Conservation (phyloP, 2,329 filamentous ascomycete species). For the Calonectria ilicicola region DNA sequence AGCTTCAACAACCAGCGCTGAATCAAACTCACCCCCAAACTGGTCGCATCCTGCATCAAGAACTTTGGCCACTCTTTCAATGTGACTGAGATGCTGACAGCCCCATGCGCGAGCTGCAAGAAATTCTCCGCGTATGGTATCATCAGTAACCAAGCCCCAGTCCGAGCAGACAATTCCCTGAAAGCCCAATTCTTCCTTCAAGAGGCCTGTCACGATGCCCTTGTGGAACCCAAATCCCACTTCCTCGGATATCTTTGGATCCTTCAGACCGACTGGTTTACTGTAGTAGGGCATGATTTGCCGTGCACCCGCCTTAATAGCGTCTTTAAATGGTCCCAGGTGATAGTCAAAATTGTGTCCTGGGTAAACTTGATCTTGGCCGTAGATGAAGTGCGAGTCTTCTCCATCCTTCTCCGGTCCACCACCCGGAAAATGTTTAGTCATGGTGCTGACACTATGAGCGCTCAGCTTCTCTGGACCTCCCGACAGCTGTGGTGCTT, state of each 20-base stretch:
- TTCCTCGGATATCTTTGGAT: slow-evolving; percentile 50
- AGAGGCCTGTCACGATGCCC: slow-evolving; percentile 60
- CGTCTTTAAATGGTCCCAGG: slow-evolving; percentile 60
- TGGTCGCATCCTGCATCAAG: slow-evolving; percentile 65
- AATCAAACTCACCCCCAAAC: slow-evolving; percentile 62
- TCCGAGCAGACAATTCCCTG: slow-evolving; percentile 64
- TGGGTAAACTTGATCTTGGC: slow-evolving; percentile 62
- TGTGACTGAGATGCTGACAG: slow-evolving; percentile 56
- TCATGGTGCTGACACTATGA: slow-evolving; percentile 58
- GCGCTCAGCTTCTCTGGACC: slow-evolving; percentile 49
- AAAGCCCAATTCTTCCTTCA: slow-evolving; percentile 61
- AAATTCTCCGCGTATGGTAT: slow-evolving; percentile 53
- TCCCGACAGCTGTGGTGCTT: slow-evolving; percentile 41
- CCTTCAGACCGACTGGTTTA: slow-evolving; percentile 53
- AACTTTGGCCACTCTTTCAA: slow-evolving; percentile 56
- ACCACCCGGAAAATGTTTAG: slow-evolving; percentile 66
- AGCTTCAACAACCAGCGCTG: slow-evolving; percentile 59
- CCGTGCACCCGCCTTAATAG: slow-evolving; percentile 57
- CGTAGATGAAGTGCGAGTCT: slow-evolving; percentile 62
- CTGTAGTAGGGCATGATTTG: slow-evolving; percentile 65
- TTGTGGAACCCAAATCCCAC: slow-evolving; percentile 66
- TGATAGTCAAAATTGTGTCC: slow-evolving; percentile 62
- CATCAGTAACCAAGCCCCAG: slow-evolving; percentile 64
- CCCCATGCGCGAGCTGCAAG: slow-evolving; percentile 64
- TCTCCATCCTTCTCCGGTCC: slow-evolving; percentile 61